These are phyloP conservation scores for Poa pratensis DNA, from an alignment of 176 grass and related monocot species.

Conservation along the genomic window DNA sequence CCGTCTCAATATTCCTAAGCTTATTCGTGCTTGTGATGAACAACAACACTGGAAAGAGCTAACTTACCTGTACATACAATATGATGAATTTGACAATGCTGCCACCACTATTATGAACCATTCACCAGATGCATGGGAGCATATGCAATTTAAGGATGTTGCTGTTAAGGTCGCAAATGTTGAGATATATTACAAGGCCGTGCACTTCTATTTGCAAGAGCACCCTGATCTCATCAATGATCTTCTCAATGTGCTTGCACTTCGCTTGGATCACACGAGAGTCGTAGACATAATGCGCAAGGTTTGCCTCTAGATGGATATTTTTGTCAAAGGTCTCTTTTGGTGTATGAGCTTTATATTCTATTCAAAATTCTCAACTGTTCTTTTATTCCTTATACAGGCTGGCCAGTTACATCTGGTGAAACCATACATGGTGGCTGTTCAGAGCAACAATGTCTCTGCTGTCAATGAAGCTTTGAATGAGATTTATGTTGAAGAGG, in stretches of 20 bases:
- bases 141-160: conserved; percentile 99
- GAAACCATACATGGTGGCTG: conserved; percentile 98
- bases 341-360: not conserved
- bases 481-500: conserved; percentile 95
- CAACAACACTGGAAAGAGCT: conserved; percentile 99
- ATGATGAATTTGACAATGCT: conserved; percentile 97
- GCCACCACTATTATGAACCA: conserved; percentile 99
- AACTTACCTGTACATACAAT: conserved; percentile 92
- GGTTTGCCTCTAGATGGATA: conserved; percentile 50
- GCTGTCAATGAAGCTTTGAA: conserved; percentile 98
- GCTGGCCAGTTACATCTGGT: conserved; percentile 92
- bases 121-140: conserved; percentile 99
- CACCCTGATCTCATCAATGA: conserved; percentile 99
- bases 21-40: conserved; percentile 92
- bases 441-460: conserved; percentile 97
- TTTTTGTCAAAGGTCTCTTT: not conserved
- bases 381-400: conserved; percentile 50
- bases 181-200: conserved; percentile 95
- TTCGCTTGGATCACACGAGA: conserved; percentile 90
- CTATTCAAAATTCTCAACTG: conserved; percentile 26
- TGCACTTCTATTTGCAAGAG: conserved; percentile 97
- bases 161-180: conserved; percentile 94
- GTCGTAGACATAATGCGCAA: conserved; percentile 97
- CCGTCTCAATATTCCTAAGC: conserved; percentile 92
- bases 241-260: conserved; percentile 89